These are phyloP conservation scores for Quercus variabilis DNA, from an alignment of 306 rosid species.

Conservation along the genomic window DNA sequence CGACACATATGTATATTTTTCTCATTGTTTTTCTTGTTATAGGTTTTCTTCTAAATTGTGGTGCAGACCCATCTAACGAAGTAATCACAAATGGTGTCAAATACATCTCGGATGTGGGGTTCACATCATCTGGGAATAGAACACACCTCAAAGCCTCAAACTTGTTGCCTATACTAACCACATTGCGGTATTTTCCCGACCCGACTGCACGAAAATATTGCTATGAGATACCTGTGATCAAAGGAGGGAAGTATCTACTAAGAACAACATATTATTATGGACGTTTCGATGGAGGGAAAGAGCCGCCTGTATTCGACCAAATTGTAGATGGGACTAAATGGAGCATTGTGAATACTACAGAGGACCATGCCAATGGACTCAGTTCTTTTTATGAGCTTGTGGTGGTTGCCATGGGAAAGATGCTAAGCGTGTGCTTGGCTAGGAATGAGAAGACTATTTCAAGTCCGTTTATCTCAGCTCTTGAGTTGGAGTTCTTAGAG, in stretches of 20 bases:
- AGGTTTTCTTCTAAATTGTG: slow-evolving; percentile 70
- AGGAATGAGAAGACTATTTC: slow-evolving; percentile 55
- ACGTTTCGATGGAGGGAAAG: slow-evolving; percentile 58
- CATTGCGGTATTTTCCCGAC: slow-evolving; percentile 74
- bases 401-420: slow-evolving; percentile 41
- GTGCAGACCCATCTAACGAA: slow-evolving; percentile 28
- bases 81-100: slow-evolving; percentile 33
- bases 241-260: slow-evolving; percentile 56
- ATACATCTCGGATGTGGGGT: slow-evolving; percentile 57
- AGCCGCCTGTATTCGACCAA: slow-evolving; percentile 87
- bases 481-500: slow-evolving; percentile 63
- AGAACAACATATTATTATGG: slow-evolving; percentile 74
- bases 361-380: slow-evolving; percentile 63
- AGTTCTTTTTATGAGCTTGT: slow-evolving; percentile 71
- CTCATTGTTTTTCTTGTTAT: slow-evolving; percentile 6
- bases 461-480: slow-evolving; percentile 80
- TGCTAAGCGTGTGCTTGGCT: slow-evolving; percentile 70
- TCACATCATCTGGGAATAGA: slow-evolving; percentile 43
- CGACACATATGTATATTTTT: too few relatives aligned
- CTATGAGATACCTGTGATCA: slow-evolving; percentile 50
- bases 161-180: slow-evolving; percentile 48
- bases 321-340: slow-evolving; percentile 78
- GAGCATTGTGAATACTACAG: slow-evolving; percentile 68
- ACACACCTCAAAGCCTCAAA: slow-evolving; percentile 28
- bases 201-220: slow-evolving; percentile 57